Conservation (phyloP, 768 basidiomycete genomes). For the Infundibulicybe gibba region DNA sequence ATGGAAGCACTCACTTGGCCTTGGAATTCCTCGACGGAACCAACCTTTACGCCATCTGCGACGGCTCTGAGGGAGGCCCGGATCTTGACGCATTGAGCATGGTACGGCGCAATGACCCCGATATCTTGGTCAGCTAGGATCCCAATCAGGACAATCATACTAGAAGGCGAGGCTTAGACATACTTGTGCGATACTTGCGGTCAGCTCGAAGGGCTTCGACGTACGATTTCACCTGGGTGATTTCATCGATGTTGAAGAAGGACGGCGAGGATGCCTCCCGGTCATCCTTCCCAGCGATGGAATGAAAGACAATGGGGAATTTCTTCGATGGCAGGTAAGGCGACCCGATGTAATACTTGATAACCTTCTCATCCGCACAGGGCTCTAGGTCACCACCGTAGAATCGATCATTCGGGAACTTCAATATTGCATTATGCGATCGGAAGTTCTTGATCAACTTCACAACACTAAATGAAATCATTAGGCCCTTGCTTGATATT, state of each 20-base stretch:
- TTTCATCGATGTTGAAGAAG: constrained; percentile 68
- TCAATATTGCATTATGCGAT: constrained; percentile 57
- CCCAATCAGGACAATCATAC: constrained; percentile 1
- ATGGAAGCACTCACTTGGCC: constrained; percentile 41
- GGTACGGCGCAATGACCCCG: constrained; percentile 70
- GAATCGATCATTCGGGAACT: constrained; percentile 59
- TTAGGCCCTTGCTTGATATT: neutral
- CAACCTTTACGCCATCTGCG: constrained; percentile 46
- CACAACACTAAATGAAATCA: constrained; percentile 39
- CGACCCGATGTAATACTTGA: constrained; percentile 34
- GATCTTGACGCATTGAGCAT: constrained; percentile 59
- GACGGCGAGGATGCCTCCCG: constrained; percentile 68
- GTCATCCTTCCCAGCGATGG: constrained; percentile 55
- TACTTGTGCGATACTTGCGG: constrained; percentile 37
- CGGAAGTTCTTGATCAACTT: constrained; percentile 66
- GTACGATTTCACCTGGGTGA: constrained; percentile 49
- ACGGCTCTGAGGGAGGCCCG: constrained; percentile 25
- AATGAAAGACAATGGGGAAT: constrained; percentile 65
- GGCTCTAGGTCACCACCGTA: constrained; percentile 51
- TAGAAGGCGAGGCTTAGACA: constrained; percentile 7
- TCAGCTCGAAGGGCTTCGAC: constrained; percentile 31
- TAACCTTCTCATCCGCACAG: constrained; percentile 38
- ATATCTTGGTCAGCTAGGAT: constrained; percentile 44
- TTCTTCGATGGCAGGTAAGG: constrained; percentile 36
- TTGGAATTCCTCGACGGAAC: constrained; percentile 68